Evolutionary conservation across 2,329 filamentous ascomycete genomes (phyloP).

Genomic region (Ophiostoma sp.): DNA sequence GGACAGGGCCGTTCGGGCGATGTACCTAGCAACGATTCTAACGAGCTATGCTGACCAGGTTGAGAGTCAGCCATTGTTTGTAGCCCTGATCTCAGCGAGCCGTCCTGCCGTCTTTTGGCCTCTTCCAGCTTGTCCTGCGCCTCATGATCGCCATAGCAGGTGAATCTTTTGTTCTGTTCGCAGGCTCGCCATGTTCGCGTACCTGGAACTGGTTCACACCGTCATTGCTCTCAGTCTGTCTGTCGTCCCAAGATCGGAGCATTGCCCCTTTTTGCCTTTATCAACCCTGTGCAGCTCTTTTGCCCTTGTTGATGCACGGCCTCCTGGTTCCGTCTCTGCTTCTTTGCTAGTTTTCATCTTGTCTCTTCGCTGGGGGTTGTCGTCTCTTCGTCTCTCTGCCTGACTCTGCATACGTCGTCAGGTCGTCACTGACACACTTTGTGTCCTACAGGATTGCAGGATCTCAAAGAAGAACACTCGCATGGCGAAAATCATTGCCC

Average conservation of each 20-base stretch:
- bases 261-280: background rate
- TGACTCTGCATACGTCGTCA: background rate
- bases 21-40: slow-evolving; percentile 6
- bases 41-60: background rate
- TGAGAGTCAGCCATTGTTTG: background rate
- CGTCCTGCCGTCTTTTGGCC: background rate
- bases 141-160: slow-evolving; percentile 26
- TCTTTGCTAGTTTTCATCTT: slow-evolving; percentile 1
- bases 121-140: background rate
- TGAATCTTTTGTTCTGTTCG: slow-evolving; percentile 16
- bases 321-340: background rate
- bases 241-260: slow-evolving; percentile 20
- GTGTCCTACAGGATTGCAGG: background rate
- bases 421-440: background rate
- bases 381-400: background rate
- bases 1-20: slow-evolving; percentile 4
- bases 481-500: slow-evolving; percentile 6
- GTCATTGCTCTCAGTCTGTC: background rate
- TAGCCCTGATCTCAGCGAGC: background rate
- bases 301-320: background rate
- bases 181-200: background rate
- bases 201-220: background rate
- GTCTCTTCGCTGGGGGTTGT: background rate
- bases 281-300: slow-evolving; percentile 23
- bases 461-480: background rate